Conservation (phyloP, 1,284 basidiomycete genomes). For the Fomitopsis palustris region DNA sequence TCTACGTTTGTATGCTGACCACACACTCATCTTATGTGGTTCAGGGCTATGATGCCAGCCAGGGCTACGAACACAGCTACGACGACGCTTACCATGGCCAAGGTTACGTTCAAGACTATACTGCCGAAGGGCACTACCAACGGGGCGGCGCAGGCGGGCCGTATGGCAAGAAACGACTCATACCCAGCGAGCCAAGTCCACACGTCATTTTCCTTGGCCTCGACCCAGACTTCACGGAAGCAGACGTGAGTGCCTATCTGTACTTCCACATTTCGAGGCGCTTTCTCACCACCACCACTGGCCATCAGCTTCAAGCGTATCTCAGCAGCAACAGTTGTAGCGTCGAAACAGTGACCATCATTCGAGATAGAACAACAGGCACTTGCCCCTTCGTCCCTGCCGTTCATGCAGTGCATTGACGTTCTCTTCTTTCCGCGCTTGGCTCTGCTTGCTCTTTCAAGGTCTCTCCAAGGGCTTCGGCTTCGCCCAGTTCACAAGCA, state of each 20-base stretch:
- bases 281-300: no score
- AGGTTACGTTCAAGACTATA: constrained; percentile 39
- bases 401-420: constrained; percentile 65
- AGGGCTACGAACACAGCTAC: constrained; percentile 36
- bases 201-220: constrained; percentile 92
- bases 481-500: constrained; percentile 85
- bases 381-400: constrained; percentile 77
- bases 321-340: constrained; percentile 69
- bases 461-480: constrained; percentile 91
- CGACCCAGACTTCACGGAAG: constrained; percentile 86
- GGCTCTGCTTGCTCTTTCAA: constrained; percentile 56
- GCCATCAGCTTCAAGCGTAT: constrained; percentile 69
- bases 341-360: constrained; percentile 86
- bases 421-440: constrained; percentile 44
- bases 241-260: constrained; percentile 63
- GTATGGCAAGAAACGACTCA: constrained; percentile 65
- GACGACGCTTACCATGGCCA: constrained; percentile 40
- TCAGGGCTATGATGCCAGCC: constrained; percentile 47
- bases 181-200: constrained; percentile 77
- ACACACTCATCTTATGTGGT: constrained; percentile 12
- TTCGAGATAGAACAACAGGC: constrained; percentile 91
- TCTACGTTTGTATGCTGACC: constrained; percentile 6
- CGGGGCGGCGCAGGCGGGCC: constrained; percentile 30
- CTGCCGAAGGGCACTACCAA: constrained; percentile 36
- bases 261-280: constrained; percentile 32